Base-by-base conservation (phyloP, 345 rosid species). In the Ceriops tagal region DNA sequence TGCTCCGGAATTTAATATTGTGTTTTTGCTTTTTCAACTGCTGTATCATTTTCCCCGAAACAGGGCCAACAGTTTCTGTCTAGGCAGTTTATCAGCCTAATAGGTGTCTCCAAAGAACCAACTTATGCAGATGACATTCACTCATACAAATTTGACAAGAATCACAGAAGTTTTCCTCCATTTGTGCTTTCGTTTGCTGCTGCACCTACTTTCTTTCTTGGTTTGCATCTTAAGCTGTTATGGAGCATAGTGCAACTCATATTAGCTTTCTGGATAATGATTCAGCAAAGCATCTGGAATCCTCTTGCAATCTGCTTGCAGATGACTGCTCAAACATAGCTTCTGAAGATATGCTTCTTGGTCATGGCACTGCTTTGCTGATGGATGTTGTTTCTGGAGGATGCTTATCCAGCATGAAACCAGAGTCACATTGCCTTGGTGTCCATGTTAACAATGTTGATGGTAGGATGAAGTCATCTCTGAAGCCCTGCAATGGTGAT, bases 141-240 rank as follows among this genome's bases (percentile, higher is more conserved):
- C 52, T 71, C 70, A 32, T 68, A 74, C 66, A 62, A 51, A 71
- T 76, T 76, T 71, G 83, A 82, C 69, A 72, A 72, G 60, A 60
- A 71, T 73, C 68, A 39, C 71, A 71, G 52, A 67, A 69, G 53
- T 69, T 65, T 83, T 46, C 83, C 84, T 75, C 83, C 79, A 22
- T 75, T 83, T 79, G 72, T 84, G 1, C 85, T 82, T 67, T 78
- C 88, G 75, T 79, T 86, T 78, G 61, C 84, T 66, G 87, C 84
- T 51, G 86, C 92, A 34, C 87, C 93, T 39, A 76, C 88, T 59
- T 83, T 80, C 62, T 86, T 86, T 73, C 66, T 86, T 20, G 68
- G 84, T 66, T 82, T 85, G 86, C 92, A 85, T 81, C 82, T 89
- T 71, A 78, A 84, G 82, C 79, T 89, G 82, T 87, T 62, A 84